phyloP scores from a whole-genome alignment of 208 protist genomes.

The Herpetomonas samuelpessoai region DNA sequence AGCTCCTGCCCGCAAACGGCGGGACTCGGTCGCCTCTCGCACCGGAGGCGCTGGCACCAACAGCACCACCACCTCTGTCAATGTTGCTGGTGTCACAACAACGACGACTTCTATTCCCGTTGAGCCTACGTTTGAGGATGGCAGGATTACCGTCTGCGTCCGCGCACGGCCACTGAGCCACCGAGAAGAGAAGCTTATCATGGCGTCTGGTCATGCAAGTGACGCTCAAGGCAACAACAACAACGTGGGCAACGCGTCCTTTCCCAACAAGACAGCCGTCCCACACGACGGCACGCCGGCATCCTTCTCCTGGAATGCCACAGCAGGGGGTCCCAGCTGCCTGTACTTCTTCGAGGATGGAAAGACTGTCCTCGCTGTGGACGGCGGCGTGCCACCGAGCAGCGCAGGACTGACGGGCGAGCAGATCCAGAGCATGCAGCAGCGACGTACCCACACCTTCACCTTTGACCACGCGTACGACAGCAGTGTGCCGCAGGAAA shows the following conservation, averaged over 20 bases:
- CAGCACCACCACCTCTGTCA: no score
- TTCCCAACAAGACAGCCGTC: no score
- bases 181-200: slow-evolving; percentile 30
- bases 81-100: no score
- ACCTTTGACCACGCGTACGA: slow-evolving; percentile 78
- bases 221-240: neutral
- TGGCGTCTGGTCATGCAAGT: neutral
- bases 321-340: slow-evolving; percentile 11
- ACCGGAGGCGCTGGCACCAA: no score
- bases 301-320: no score
- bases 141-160: slow-evolving; percentile 75
- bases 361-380: slow-evolving; percentile 48
- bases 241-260: no score
- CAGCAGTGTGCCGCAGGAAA: slow-evolving; percentile 50
- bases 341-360: slow-evolving; percentile 36
- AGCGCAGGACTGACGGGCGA: slow-evolving; percentile 7
- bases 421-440: slow-evolving; percentile 9
- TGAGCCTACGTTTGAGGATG: slow-evolving; percentile 76
- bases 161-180: slow-evolving; percentile 63
- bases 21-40: no score
- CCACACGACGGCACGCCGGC: neutral
- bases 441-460: slow-evolving; percentile 38
- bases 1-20: no score
- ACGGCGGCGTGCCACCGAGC: slow-evolving; percentile 15
- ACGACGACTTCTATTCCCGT: no score